Conservation (phyloP, 441 rosid genomes). For the Erodium texanum region DNA sequence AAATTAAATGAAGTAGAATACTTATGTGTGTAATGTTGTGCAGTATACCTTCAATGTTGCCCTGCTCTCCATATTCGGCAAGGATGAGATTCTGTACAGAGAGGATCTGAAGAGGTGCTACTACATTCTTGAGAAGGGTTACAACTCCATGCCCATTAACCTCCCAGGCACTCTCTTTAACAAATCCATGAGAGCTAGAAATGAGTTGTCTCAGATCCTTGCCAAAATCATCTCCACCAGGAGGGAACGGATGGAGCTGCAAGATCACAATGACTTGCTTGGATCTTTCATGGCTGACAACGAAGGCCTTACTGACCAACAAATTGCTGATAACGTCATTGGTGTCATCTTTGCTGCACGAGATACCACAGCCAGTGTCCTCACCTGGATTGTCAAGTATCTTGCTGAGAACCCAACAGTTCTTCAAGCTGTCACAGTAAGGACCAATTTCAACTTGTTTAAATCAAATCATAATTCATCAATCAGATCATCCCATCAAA, state of each 20-base stretch:
- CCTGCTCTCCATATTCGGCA: constrained; percentile 75
- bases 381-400: constrained; percentile 88
- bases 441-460: constrained; percentile 7
- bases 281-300: constrained; percentile 88
- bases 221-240: constrained; percentile 60
- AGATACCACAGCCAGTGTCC: constrained; percentile 90
- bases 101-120: constrained; percentile 85
- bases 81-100: constrained; percentile 62
- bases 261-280: constrained; percentile 50
- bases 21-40: neutral
- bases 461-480: too few species aligned
- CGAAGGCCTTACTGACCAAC: constrained; percentile 68
- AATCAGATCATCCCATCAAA: too few species aligned
- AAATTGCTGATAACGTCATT: constrained; percentile 85
- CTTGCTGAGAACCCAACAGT: constrained; percentile 72
- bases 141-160: constrained; percentile 91
- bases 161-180: constrained; percentile 82
- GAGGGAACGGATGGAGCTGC: constrained; percentile 33
- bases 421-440: constrained; percentile 78
- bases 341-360: constrained; percentile 95
- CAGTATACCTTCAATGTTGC: constrained; percentile 95
- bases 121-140: constrained; percentile 84
- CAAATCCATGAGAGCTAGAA: constrained; percentile 87
- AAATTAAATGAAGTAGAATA: too few species aligned
- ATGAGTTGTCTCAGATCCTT: constrained; percentile 62